phyloP scores from a whole-genome alignment of 805 yeast genomes.

The Blastobotrys mokoenaii region DNA sequence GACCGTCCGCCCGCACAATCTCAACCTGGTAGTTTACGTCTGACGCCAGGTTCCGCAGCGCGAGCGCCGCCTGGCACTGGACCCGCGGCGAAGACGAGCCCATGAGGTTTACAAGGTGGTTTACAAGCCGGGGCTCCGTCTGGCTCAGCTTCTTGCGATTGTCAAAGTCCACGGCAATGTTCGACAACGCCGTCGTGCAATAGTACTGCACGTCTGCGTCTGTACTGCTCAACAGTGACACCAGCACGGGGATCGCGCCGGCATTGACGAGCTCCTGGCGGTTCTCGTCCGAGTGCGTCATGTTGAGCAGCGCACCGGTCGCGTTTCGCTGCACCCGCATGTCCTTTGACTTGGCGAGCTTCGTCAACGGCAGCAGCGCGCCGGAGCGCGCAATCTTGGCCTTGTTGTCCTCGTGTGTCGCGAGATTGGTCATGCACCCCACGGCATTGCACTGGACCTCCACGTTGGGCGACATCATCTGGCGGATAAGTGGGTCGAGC shows the following conservation, averaged over 20 bases:
- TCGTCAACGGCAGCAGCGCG: conserved; percentile 88
- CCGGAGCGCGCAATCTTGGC: conserved; percentile 94
- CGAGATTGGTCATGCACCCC: conserved; percentile 95
- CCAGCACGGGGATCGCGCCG: conserved; percentile 95
- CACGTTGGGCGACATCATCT: conserved; percentile 94
- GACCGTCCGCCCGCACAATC: conserved; percentile 90
- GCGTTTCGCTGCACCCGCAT: conserved; percentile 97
- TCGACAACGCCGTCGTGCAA: conserved; percentile 94
- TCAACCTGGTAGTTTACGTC: conserved; percentile 95
- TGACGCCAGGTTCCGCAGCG: conserved; percentile 89
- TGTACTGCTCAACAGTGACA: conserved; percentile 69
- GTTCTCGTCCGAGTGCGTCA: conserved; percentile 97
- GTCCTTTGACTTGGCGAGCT: conserved; percentile 88
- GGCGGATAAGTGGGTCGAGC: conserved; percentile 88
- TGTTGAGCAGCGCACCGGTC: conserved; percentile 93
- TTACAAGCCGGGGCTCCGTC: conserved; percentile 86
- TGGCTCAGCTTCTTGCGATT: conserved; percentile 83
- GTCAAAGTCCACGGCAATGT: conserved; percentile 92
- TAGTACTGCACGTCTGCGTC: conserved; percentile 98
- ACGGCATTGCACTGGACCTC: conserved; percentile 99
- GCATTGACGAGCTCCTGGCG: conserved; percentile 95
- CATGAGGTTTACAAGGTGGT: conserved; percentile 84
- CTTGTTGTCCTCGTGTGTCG: conserved; percentile 96
- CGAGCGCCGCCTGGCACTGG: conserved; percentile 97
- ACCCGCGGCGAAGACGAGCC: conserved; percentile 89